phyloP scores from a whole-genome alignment of 169 alveolate genomes.

The Plasmodium gonderi region DNA sequence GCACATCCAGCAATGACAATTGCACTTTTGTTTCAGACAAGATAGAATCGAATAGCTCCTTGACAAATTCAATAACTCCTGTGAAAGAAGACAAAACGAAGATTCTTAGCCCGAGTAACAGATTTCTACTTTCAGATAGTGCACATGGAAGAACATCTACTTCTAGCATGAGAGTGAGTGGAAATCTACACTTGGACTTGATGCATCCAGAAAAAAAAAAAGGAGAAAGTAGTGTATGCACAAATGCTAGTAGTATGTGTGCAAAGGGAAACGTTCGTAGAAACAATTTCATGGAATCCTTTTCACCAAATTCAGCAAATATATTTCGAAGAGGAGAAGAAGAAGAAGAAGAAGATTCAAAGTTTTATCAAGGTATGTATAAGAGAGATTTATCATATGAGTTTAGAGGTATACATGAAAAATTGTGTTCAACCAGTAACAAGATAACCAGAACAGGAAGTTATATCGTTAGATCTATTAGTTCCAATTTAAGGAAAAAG shows the following conservation, averaged over 20 bases:
- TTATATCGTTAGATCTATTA: conserved; percentile 58
- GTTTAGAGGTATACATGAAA: conserved; percentile 5
- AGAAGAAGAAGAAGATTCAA: not conserved
- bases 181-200: not conserved
- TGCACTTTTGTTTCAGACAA: not conserved
- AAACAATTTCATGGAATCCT: not conserved
- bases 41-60: not conserved
- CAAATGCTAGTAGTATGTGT: not conserved
- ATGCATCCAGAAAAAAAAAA: not conserved
- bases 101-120: not conserved
- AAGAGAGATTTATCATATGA: conserved; percentile 9
- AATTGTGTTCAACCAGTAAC: not conserved
- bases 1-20: not conserved
- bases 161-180: not conserved
- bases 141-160: not conserved
- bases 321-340: not conserved
- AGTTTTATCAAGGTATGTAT: not conserved
- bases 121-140: not conserved
- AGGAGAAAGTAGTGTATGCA: not conserved
- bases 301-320: not conserved
- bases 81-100: not conserved
- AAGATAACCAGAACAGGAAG: conserved; percentile 2
- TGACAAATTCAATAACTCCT: not conserved
- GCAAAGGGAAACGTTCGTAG: not conserved
- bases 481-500: conserved; percentile 57